Percentiles rank a stretch among this genome's conserved stretches.
phyloP scores from a whole-genome alignment of 1,139 yeast species.

The Candida pseudoviswanathii region DNA sequence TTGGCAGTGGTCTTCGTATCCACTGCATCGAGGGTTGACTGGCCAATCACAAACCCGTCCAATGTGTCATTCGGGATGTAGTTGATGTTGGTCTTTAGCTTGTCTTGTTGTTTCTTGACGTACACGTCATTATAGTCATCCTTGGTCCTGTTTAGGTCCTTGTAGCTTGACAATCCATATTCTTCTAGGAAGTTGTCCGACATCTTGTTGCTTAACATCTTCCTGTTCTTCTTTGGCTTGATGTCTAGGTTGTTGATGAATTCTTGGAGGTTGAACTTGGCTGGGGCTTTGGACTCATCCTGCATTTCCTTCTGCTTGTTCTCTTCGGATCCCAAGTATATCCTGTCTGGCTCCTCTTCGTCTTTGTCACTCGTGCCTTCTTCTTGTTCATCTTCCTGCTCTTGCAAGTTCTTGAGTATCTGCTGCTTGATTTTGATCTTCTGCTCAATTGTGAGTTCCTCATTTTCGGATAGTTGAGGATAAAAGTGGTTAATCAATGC shows the following conservation, averaged over 20 bases:
- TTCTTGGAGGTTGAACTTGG: slow-evolving; percentile 25
- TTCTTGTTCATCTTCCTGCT: slow-evolving; percentile 16
- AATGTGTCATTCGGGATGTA: slow-evolving; percentile 15
- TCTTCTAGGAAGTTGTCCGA: slow-evolving; percentile 42
- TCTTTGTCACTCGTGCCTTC: slow-evolving; percentile 8
- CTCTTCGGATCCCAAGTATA: slow-evolving; percentile 35
- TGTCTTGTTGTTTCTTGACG: slow-evolving; percentile 21
- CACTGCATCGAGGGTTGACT: slow-evolving; percentile 14
- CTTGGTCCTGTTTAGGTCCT: slow-evolving; percentile 25
- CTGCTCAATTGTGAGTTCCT: slow-evolving; percentile 35
- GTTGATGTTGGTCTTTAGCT: slow-evolving; percentile 13
- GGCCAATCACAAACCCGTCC: slow-evolving; percentile 42
- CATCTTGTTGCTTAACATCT: slow-evolving; percentile 32
- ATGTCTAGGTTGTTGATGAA: slow-evolving; percentile 25
- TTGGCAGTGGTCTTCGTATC: slow-evolving; percentile 13
- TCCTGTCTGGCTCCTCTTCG: slow-evolving; percentile 31
- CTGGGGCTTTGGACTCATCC: slow-evolving; percentile 1
- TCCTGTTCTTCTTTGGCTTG: slow-evolving; percentile 28
- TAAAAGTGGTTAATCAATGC: slow-evolving; percentile 44
- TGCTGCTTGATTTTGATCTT: slow-evolving; percentile 40
- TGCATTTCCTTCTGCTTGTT: slow-evolving; percentile 13
- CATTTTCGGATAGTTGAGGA: slow-evolving; percentile 38
- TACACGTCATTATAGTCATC: slow-evolving; percentile 34
- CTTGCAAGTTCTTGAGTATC: slow-evolving; percentile 33
- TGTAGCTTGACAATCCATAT: slow-evolving; percentile 40